Percentiles rank a stretch among this genome's conserved stretches.
Evolutionary conservation across 371 early-diverging fungal species (phyloP).

Genomic region (Circinella minor): DNA sequence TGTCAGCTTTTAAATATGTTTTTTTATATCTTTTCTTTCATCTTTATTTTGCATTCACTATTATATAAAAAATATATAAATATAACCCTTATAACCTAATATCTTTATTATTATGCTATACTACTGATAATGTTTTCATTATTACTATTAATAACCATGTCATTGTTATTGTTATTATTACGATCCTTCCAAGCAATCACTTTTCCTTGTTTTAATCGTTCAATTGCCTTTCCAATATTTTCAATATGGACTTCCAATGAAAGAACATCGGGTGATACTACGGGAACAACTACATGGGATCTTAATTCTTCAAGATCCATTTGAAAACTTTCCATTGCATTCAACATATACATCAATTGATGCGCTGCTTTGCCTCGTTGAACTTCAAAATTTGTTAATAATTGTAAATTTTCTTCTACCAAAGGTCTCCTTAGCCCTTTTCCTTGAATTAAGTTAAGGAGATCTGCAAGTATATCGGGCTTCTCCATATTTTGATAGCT

Average conservation of each 20-base stretch:
- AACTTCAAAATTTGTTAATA: conserved; percentile 39
- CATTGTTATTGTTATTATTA: neutral
- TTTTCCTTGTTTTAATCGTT: conserved; percentile 44
- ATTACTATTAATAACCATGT: neutral
- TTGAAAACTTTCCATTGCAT: conserved; percentile 51
- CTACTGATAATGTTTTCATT: too few relatives aligned
- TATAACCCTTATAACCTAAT: too few relatives aligned
- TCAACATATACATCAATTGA: conserved; percentile 39
- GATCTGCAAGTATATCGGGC: conserved; percentile 37
- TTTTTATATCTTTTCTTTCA: neutral
- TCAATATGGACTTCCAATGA: conserved; percentile 55
- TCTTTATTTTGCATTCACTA: neutral
- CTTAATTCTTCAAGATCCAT: conserved; percentile 56
- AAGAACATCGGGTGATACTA: conserved; percentile 39
- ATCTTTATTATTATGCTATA: too few relatives aligned
- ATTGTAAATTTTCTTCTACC: conserved; percentile 42
- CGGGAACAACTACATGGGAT: conserved; percentile 45
- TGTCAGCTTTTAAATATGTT: conserved; percentile 61
- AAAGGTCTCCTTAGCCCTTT: conserved; percentile 34
- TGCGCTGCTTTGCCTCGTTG: conserved; percentile 40
- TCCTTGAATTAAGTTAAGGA: conserved; percentile 39
- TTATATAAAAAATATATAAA: neutral
- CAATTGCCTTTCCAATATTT: conserved; percentile 50
- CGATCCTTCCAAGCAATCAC: conserved; percentile 35
- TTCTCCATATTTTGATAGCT: conserved; percentile 37